Base-by-base conservation (phyloP, 192 early-diverging fungal genomes). In the Podila epigama region DNA sequence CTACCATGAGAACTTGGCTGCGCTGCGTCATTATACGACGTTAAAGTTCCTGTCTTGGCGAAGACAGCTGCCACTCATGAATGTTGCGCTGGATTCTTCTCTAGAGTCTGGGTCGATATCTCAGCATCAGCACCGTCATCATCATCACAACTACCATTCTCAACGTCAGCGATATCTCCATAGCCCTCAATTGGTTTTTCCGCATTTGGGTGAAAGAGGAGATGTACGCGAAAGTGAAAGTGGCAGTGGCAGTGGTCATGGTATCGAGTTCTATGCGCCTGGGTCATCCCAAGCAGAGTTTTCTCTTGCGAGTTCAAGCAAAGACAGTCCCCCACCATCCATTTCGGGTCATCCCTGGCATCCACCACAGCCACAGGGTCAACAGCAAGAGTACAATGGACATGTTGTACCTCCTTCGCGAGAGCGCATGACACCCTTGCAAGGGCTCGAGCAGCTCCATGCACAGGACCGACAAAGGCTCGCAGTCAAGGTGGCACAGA, bases 21-120 rank as follows among this genome's bases (percentile, higher is more conserved):
- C 62, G 3, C 37, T 72, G 27, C 54, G 69, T 8, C 69, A 72
- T 36, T 62, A 72, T 6, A 72, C 70, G 5, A 72, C 63, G 0
- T 57, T 65, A 34, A 72, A 72, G 53, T 72, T 72, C 7, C 35
- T 72, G 27, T 16, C 56, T 6, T 72, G 70, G 70, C 33, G 70
- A 50, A 33, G 63, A 29, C 48, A 64, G 6, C 22, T 33, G 6
- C 48, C 48, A 0, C 31, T 35, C 7, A 39, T 37, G n/a, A 12
- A 11, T 15, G 37, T 31, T 2, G n/a, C 39, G 12, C 59, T 72
- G 62, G 25, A 58, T 32, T 72, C 63, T 15, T 72, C 70, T 5
- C 59, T 57, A 35, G 63, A 60, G 20, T 65, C 63, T 5, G 57
- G 33, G 2, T 70, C 55, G 5, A 58, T 42, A 27, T 33, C 12